Evolutionary conservation across 2,329 filamentous ascomycete species (phyloP).

Genomic region (Ceratocystis colombiana): DNA sequence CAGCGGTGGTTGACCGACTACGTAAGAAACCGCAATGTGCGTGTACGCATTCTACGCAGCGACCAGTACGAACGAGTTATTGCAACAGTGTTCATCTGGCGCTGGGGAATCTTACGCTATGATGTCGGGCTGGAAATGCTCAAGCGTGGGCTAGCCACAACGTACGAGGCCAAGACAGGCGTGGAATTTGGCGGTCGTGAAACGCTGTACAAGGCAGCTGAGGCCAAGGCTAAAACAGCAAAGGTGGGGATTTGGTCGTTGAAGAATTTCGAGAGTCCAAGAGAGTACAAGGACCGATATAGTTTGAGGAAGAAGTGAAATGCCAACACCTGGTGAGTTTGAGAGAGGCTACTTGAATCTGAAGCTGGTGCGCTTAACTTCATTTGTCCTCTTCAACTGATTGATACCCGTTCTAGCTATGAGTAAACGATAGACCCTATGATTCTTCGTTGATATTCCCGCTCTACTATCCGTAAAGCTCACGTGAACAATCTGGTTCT

Average conservation of each 20-base stretch:
- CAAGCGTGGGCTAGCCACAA: slow-evolving; percentile 70
- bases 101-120: slow-evolving; percentile 54
- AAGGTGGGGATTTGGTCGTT: slow-evolving; percentile 67
- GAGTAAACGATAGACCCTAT: neutral
- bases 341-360: neutral
- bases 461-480: neutral
- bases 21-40: slow-evolving; percentile 61
- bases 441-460: neutral
- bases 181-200: slow-evolving; percentile 73
- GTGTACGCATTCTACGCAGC: slow-evolving; percentile 69
- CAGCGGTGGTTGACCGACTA: slow-evolving; percentile 68
- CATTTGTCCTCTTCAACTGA: neutral
- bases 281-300: slow-evolving; percentile 63
- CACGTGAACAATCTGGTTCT: neutral
- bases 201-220: slow-evolving; percentile 53
- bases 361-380: neutral
- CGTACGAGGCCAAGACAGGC: slow-evolving; percentile 86
- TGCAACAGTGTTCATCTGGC: slow-evolving; percentile 68
- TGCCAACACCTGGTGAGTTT: neutral
- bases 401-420: neutral
- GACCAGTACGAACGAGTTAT: slow-evolving; percentile 93
- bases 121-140: slow-evolving; percentile 91
- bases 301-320: slow-evolving; percentile 15
- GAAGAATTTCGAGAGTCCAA: slow-evolving; percentile 66
- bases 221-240: slow-evolving; percentile 54